phyloP scores from a whole-genome alignment of 768 basidiomycete genomes.

The Russula sp. region DNA sequence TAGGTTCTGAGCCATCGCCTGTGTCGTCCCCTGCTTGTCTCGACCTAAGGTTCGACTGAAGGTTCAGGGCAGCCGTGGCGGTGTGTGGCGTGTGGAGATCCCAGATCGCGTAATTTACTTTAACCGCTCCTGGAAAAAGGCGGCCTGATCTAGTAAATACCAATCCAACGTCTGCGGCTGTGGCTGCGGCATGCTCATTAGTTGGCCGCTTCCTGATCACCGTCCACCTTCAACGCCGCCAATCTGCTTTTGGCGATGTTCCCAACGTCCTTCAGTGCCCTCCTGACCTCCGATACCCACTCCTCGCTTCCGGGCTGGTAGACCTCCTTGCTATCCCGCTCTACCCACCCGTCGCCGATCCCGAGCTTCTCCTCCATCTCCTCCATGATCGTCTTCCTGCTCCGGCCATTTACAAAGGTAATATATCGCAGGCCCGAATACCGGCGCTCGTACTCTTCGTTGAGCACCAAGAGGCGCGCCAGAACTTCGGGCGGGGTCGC shows the following conservation, averaged over 20 bases:
- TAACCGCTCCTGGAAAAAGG: background rate
- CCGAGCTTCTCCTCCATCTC: slow-evolving; percentile 73
- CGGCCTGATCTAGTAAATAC: background rate
- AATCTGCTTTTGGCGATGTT: slow-evolving; percentile 70
- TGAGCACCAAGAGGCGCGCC: slow-evolving; percentile 64
- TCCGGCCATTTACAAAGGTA: slow-evolving; percentile 87
- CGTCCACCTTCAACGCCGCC: slow-evolving; percentile 37
- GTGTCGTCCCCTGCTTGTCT: background rate
- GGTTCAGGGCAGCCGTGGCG: background rate
- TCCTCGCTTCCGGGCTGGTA: slow-evolving; percentile 37
- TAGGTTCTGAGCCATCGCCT: background rate
- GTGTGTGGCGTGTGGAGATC: background rate
- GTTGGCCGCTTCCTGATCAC: slow-evolving; percentile 25
- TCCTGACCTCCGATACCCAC: slow-evolving; percentile 64
- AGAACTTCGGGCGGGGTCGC: slow-evolving; percentile 72
- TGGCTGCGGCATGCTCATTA: too few relatives aligned
- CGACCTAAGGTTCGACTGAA: background rate
- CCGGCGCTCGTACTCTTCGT: slow-evolving; percentile 64
- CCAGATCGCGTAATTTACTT: background rate
- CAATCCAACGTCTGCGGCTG: too few relatives aligned
- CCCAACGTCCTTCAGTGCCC: slow-evolving; percentile 71
- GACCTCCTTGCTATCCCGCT: slow-evolving; percentile 33
- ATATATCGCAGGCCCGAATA: slow-evolving; percentile 82
- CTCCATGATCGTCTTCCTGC: slow-evolving; percentile 59
- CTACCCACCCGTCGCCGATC: slow-evolving; percentile 40